Base-by-base conservation (phyloP, 176 grass and related monocot species). In the Chrysopogon serrulatus region DNA sequence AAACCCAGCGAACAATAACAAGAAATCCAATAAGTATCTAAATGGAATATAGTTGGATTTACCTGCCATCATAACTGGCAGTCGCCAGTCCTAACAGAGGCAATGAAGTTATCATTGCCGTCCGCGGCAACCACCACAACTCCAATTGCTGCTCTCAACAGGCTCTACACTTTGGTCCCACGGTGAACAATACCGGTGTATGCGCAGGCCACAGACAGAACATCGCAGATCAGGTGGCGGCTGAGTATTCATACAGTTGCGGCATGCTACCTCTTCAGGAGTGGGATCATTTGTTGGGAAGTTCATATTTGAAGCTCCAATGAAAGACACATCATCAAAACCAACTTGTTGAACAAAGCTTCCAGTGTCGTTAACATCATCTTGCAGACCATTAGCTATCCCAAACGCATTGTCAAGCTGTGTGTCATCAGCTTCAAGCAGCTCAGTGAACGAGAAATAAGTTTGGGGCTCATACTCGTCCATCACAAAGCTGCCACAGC, bases 361-460 rank as follows among this genome's bases (percentile, higher is more conserved):
- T 74, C 66, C 79, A 24, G 81, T 19, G 33, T 15, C 34, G 16
- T 73, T 64, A 45, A 32, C 82, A 80, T 74, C 73, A 24, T 66
- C 80, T 90, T 79, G 82, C 56, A 81, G n/a, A 33, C 60, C 61
- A 74, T 37, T 69, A 77, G 73, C 56, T 31, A 82, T 71, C 77
- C 84, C 85, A 71, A 86, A 86, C 41, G 76, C 72, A 86, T 89
- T 79, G 23, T 95, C 85, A 30, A 85, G 19, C 81, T 86, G 81
- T 10, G 78, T 79, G 80, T 92, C 85, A 44, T 92, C 90, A 68
- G 90, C 88, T 73, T 91, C 93, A 81, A 95, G 86, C 39, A 92
- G 83, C 71, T 95, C 93, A 0, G 90, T 92, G 75, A 92, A 95
- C 18, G 90, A 95, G 83, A 92, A 95, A 78, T 88, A 95, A 53